These are phyloP conservation scores for Lepraria neglecta DNA, from an alignment of 495 filamentous ascomycete genomes.

Conservation along the genomic window DNA sequence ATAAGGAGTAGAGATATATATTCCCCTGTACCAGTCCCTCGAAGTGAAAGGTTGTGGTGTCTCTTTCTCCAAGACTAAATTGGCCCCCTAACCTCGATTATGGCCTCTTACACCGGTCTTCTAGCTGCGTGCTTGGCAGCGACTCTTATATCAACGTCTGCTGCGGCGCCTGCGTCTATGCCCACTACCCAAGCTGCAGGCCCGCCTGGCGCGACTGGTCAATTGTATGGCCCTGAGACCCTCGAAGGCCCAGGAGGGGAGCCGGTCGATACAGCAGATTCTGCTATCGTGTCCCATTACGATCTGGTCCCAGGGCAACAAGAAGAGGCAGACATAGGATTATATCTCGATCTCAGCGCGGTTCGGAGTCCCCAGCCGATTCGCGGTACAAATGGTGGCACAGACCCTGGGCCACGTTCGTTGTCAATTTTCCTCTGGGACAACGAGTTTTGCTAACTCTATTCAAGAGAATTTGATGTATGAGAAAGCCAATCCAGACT, in stretches of 20 bases:
- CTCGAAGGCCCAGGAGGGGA: slow-evolving; percentile 16
- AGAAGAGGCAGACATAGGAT: slow-evolving; percentile 49
- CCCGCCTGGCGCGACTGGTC: slow-evolving; percentile 3
- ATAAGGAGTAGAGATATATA: too few species aligned
- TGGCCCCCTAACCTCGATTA: too few species aligned
- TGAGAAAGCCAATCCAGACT: slow-evolving; percentile 59
- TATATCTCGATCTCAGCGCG: slow-evolving; percentile 57
- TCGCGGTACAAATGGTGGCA: slow-evolving; percentile 51
- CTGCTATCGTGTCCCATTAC: slow-evolving; percentile 33
- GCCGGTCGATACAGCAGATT: slow-evolving; percentile 16
- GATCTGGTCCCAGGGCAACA: slow-evolving; percentile 50
- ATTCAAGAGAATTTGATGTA: slow-evolving; percentile 49
- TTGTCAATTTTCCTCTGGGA: neutral
- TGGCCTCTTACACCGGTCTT: too few species aligned
- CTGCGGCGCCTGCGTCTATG: too few species aligned
- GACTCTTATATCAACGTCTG: too few species aligned
- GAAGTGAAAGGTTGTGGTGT: too few species aligned
- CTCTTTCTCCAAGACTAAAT: too few species aligned
- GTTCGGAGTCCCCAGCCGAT: slow-evolving; percentile 62
- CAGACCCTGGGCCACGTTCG: slow-evolving; percentile 57
- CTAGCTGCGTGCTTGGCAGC: too few species aligned
- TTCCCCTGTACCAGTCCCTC: too few species aligned
- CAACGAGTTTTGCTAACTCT: slow-evolving; percentile 4
- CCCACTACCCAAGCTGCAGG: neutral
- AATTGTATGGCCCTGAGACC: neutral